Conservation (phyloP, 164 flowering plant genomes). For the Vitis vinifera region DNA sequence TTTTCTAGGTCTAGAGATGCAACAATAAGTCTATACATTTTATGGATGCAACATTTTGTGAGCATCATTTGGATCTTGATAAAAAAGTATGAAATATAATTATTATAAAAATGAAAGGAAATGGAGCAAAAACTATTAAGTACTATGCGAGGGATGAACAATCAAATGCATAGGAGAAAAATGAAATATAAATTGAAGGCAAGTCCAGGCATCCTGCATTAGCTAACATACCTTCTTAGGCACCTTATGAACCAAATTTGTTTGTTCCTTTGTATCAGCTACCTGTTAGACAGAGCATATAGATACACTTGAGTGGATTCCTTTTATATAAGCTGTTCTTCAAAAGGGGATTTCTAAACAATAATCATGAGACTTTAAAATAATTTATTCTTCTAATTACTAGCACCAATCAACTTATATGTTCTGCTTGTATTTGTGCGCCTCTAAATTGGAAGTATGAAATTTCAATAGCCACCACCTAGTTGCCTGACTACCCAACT, state of each 20-base stretch:
- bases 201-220: background rate
- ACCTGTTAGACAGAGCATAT: slow-evolving; percentile 41
- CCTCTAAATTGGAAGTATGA: background rate
- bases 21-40: background rate
- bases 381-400: no score
- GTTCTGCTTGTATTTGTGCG: background rate
- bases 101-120: background rate
- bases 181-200: background rate
- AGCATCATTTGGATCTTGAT: background rate
- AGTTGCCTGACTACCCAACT: background rate
- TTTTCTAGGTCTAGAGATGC: background rate
- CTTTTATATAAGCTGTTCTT: no score
- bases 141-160: background rate
- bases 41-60: background rate
- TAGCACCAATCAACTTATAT: background rate
- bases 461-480: background rate
- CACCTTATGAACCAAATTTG: slow-evolving; percentile 59
- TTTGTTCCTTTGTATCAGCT: slow-evolving; percentile 46
- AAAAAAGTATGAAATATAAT: background rate
- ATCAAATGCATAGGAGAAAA: background rate
- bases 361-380: background rate
- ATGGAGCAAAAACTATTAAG: background rate
- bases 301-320: background rate
- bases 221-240: slow-evolving; percentile 58
- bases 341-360: no score